phyloP scores from a whole-genome alignment of 1,284 basidiomycete species.

The Hemileia vastatrix region DNA sequence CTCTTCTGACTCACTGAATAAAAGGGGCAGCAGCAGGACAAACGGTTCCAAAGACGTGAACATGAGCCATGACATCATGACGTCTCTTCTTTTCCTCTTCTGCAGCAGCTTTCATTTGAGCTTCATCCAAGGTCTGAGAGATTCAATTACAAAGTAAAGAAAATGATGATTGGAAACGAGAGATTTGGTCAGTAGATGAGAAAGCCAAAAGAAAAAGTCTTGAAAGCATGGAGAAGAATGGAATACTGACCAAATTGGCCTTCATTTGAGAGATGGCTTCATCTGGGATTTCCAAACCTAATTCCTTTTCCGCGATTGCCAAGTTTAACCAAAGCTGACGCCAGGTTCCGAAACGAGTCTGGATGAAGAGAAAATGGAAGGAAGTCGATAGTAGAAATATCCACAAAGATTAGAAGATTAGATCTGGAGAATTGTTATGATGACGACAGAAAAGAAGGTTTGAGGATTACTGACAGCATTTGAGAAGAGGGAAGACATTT shows the following conservation, averaged over 20 bases:
- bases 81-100: slow-evolving; percentile 91
- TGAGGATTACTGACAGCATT: slow-evolving; percentile 55
- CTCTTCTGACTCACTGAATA: slow-evolving; percentile 66
- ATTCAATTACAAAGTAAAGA: not conserved
- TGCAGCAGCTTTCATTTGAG: slow-evolving; percentile 85
- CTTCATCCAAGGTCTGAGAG: slow-evolving; percentile 64
- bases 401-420: not conserved
- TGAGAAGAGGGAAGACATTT: slow-evolving; percentile 95
- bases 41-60: slow-evolving; percentile 88
- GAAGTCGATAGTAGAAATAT: not conserved
- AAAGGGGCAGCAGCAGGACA: slow-evolving; percentile 93
- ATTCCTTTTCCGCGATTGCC: slow-evolving; percentile 89
- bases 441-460: not conserved
- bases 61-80: slow-evolving; percentile 99
- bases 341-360: slow-evolving; percentile 98
- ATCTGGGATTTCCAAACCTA: slow-evolving; percentile 80
- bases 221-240: not conserved
- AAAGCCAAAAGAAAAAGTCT: not conserved
- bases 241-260: slow-evolving; percentile 62
- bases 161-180: not conserved
- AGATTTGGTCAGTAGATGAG: not conserved
- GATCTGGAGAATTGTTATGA: slow-evolving; percentile 11
- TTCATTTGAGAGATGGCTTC: slow-evolving; percentile 91
- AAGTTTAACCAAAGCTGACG: slow-evolving; percentile 91
- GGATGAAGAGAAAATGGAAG: not conserved